Percentiles rank a stretch among this genome's conserved stretches.
These are phyloP conservation scores for Jatropha curcas DNA, from an alignment of 345 rosid genomes.

Conservation along the genomic window DNA sequence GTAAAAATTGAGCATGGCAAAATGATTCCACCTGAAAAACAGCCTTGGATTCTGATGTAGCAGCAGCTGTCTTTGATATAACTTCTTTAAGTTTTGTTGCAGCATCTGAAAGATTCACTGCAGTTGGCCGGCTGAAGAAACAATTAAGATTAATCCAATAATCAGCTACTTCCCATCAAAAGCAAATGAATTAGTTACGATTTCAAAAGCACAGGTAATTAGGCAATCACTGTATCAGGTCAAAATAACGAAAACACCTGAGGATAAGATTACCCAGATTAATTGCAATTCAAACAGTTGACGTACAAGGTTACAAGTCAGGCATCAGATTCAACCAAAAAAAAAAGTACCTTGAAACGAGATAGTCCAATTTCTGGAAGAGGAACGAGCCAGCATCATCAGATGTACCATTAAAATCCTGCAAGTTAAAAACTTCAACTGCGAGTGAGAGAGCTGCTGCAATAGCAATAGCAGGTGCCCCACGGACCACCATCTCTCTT, in stretches of 20 bases:
- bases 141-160: conserved; percentile 7
- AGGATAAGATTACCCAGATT: background rate
- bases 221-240: background rate
- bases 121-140: conserved; percentile 78
- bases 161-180: conserved; percentile 15
- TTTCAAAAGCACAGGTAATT: background rate
- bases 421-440: conserved; percentile 67
- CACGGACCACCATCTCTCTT: conserved; percentile 94
- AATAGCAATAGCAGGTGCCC: conserved; percentile 98
- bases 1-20: background rate
- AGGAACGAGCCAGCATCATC: conserved; percentile 59
- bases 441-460: conserved; percentile 93
- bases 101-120: conserved; percentile 92
- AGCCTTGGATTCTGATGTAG: conserved; percentile 36
- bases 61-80: conserved; percentile 45
- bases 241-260: background rate
- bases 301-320: background rate
- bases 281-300: background rate
- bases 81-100: conserved; percentile 69
- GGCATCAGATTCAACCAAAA: background rate
- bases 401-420: conserved; percentile 52
- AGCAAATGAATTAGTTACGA: background rate
- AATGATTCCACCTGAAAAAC: conserved; percentile 56
- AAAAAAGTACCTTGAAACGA: conserved; percentile 61
- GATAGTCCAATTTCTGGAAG: conserved; percentile 60